Conservation (phyloP, 1,284 basidiomycete genomes). For the Phellinidium pouzarii region DNA sequence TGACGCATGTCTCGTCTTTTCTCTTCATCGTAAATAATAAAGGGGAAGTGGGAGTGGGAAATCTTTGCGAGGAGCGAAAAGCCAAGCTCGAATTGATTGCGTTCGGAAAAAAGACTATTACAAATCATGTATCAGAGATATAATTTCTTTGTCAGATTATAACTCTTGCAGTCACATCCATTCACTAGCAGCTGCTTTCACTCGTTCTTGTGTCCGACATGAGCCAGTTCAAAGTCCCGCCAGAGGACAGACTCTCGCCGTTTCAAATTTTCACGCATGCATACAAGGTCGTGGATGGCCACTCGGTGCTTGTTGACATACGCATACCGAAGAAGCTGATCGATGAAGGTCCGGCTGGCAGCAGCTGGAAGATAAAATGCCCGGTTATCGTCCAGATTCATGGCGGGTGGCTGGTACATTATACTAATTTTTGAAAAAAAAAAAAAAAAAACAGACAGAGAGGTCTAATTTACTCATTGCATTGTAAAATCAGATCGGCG, state of each 20-base stretch:
- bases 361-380: conserved; percentile 2
- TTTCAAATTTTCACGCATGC: conserved; percentile 10
- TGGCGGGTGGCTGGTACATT: conserved; percentile 14
- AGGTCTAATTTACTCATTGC: too few relatives aligned
- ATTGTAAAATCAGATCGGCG: background rate
- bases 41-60: background rate
- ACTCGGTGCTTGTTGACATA: conserved; percentile 9
- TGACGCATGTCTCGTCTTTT: background rate
- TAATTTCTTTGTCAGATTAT: too few relatives aligned
- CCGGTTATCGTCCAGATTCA: conserved; percentile 14
- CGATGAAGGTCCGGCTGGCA: background rate
- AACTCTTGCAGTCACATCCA: too few relatives aligned
- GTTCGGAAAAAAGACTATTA: too few relatives aligned
- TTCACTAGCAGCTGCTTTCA: too few relatives aligned
- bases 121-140: too few relatives aligned
- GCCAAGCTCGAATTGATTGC: too few relatives aligned
- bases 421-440: background rate
- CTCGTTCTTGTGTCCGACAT: background rate
- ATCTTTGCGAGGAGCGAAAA: background rate
- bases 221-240: background rate
- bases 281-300: conserved; percentile 10
- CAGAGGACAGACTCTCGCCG: background rate
- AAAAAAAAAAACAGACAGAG: too few relatives aligned
- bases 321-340: conserved; percentile 8
- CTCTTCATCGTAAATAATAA: background rate